A percentile compares a stretch with the other conserved stretches of the same genome.
Conservation (phyloP, 129 eudicot species). For the Chrysanthemum seticuspe region DNA sequence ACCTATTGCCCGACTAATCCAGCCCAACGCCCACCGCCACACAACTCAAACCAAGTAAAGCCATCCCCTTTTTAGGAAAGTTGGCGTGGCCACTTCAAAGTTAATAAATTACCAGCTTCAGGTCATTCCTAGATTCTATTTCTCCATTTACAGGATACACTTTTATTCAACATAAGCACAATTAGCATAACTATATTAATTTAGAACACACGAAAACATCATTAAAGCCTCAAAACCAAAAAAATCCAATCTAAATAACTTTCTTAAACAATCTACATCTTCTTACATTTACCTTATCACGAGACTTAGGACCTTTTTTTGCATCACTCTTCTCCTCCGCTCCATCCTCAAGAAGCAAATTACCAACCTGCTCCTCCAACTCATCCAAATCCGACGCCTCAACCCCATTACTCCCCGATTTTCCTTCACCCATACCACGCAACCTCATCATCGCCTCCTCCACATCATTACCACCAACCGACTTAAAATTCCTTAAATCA, state of each 20-base stretch:
- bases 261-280: too few species aligned
- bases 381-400: slow-evolving; percentile 49
- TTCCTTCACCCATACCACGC: slow-evolving; percentile 36
- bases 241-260: neutral
- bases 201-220: too few species aligned
- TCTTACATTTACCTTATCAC: slow-evolving; percentile 66
- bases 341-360: slow-evolving; percentile 58
- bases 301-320: slow-evolving; percentile 45
- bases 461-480: slow-evolving; percentile 36
- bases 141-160: too few species aligned
- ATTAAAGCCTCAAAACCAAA: neutral
- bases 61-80: too few species aligned
- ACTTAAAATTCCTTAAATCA: slow-evolving; percentile 30
- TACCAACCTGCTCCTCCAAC: slow-evolving; percentile 56
- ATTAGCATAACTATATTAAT: too few species aligned
- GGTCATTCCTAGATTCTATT: too few species aligned
- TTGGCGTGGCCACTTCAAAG: too few species aligned
- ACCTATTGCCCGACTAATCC: too few species aligned
- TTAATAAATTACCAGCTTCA: too few species aligned
- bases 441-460: slow-evolving; percentile 45
- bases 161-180: too few species aligned
- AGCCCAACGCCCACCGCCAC: too few species aligned
- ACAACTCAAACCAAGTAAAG: too few species aligned
- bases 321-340: slow-evolving; percentile 43
- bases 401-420: slow-evolving; percentile 5